These are phyloP conservation scores for Phytophthora citrophthora DNA, from an alignment of 352 stramenopile species.

Conservation along the genomic window DNA sequence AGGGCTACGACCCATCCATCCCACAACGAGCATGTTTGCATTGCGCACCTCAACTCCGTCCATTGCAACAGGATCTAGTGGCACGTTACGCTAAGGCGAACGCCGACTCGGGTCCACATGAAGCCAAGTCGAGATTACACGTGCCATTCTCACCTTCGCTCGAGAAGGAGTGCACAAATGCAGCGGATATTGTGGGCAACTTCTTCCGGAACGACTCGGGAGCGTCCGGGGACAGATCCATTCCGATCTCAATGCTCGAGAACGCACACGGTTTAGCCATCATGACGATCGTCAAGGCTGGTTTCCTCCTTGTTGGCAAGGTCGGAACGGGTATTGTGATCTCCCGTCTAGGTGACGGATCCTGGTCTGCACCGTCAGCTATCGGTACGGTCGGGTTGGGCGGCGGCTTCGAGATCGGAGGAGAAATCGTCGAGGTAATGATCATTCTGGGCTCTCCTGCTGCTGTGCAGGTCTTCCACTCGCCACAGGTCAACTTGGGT, in stretches of 20 bases:
- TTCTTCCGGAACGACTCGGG: slow-evolving; percentile 69
- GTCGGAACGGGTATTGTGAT: slow-evolving; percentile 84
- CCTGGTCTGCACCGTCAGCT: slow-evolving; percentile 89
- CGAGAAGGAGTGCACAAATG: slow-evolving; percentile 66
- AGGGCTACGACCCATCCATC: slow-evolving; percentile 57
- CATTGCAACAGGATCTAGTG: slow-evolving; percentile 58
- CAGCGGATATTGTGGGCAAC: slow-evolving; percentile 70
- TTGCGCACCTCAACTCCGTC: slow-evolving; percentile 53
- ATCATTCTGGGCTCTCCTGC: slow-evolving; percentile 91
- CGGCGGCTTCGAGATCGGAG: slow-evolving; percentile 84
- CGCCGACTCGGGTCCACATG: slow-evolving; percentile 45
- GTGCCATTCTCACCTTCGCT: slow-evolving; percentile 61
- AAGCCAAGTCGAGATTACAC: slow-evolving; percentile 49
- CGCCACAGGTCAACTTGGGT: slow-evolving; percentile 85
- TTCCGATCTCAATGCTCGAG: slow-evolving; percentile 57
- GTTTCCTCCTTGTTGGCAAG: slow-evolving; percentile 67
- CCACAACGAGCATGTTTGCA: slow-evolving; percentile 68
- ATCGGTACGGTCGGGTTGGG: slow-evolving; percentile 87
- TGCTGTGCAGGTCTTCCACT: slow-evolving; percentile 87
- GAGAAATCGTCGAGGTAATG: slow-evolving; percentile 91
- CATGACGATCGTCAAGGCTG: slow-evolving; percentile 61
- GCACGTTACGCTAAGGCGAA: slow-evolving; percentile 49
- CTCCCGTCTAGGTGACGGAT: slow-evolving; percentile 63
- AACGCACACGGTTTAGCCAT: slow-evolving; percentile 62
- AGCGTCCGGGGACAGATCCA: slow-evolving; percentile 45